Evolutionary conservation across 805 yeast species (phyloP).

Genomic region (Clavispora santaluciae): DNA sequence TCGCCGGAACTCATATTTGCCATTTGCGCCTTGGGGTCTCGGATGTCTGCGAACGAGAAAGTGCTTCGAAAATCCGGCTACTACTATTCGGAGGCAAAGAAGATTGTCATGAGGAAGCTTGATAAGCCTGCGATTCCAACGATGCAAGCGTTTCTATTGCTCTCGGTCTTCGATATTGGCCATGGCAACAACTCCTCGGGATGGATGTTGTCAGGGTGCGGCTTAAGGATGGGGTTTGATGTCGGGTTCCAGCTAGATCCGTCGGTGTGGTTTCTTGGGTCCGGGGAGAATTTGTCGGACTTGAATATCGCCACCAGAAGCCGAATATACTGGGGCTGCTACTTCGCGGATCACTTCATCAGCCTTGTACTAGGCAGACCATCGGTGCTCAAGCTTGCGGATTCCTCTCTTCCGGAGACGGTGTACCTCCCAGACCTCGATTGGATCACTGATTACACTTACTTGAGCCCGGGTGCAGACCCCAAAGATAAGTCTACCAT

Average conservation of each 20-base stretch:
- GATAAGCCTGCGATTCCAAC: constrained; percentile 1
- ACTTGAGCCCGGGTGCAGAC: constrained; percentile 3
- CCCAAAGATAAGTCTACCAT: not conserved
- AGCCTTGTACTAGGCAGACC: constrained; percentile 4
- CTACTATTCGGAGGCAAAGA: constrained; percentile 1
- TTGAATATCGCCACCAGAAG: not conserved
- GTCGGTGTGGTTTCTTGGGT: not conserved
- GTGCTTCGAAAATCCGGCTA: not conserved
- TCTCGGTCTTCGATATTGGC: constrained; percentile 2
- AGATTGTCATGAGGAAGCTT: not conserved
- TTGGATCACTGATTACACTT: constrained; percentile 1
- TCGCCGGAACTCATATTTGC: constrained; percentile 2
- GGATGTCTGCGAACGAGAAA: constrained; percentile 1
- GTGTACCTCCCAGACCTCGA: constrained; percentile 2
- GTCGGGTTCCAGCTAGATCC: constrained; percentile 5
- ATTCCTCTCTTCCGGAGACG: constrained; percentile 2
- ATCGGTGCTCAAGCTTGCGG: not conserved
- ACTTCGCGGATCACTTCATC: constrained; percentile 4
- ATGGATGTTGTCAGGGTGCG: constrained; percentile 5
- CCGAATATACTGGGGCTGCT: constrained; percentile 5
- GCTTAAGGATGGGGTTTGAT: constrained; percentile 4
- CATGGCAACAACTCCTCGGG: constrained; percentile 3
- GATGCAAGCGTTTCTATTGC: constrained; percentile 2
- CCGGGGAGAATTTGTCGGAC: not conserved
- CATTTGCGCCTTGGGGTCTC: constrained; percentile 2